Evolutionary conservation across 176 grass and related monocot genomes (phyloP).

Genomic region (Chrysopogon serrulatus): DNA sequence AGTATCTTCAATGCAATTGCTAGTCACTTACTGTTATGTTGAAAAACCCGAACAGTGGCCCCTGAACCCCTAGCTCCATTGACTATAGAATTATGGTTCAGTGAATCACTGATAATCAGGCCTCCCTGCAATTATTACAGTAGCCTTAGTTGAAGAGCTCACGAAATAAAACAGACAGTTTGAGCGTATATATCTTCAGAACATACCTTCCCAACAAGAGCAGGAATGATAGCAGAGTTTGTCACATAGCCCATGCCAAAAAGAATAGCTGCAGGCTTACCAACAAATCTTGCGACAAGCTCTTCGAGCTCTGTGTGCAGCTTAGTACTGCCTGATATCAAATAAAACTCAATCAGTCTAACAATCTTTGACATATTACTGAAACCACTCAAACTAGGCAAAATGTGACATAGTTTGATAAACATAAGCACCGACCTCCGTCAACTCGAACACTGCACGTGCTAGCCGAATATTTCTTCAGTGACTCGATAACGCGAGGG

Average conservation of each 20-base stretch:
- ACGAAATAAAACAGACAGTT: background rate
- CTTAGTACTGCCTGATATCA: conserved; percentile 67
- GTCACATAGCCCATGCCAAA: conserved; percentile 97
- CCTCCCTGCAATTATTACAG: conserved; percentile 57
- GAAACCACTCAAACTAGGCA: conserved; percentile 9
- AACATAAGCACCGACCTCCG: conserved; percentile 49
- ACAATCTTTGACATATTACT: background rate
- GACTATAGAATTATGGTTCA: conserved; percentile 98
- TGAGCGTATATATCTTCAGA: background rate
- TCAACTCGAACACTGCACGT: conserved; percentile 83
- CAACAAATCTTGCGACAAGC: conserved; percentile 76
- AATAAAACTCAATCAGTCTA: conserved; percentile 12
- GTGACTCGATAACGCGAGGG: conserved; percentile 79
- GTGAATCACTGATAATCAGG: conserved; percentile 85
- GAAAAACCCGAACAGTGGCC: conserved; percentile 80
- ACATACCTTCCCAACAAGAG: conserved; percentile 72
- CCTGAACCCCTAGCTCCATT: conserved; percentile 89
- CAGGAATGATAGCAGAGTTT: conserved; percentile 85
- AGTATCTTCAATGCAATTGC: conserved; percentile 11
- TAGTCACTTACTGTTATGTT: conserved; percentile 86
- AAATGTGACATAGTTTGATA: conserved; percentile 4
- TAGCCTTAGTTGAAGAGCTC: conserved; percentile 9
- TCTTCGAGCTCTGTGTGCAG: conserved; percentile 78
- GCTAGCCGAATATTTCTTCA: conserved; percentile 83
- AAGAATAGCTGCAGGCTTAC: conserved; percentile 79